phyloP scores from a whole-genome alignment of 257 asterid species.

The Ocimum tenuiflorum region DNA sequence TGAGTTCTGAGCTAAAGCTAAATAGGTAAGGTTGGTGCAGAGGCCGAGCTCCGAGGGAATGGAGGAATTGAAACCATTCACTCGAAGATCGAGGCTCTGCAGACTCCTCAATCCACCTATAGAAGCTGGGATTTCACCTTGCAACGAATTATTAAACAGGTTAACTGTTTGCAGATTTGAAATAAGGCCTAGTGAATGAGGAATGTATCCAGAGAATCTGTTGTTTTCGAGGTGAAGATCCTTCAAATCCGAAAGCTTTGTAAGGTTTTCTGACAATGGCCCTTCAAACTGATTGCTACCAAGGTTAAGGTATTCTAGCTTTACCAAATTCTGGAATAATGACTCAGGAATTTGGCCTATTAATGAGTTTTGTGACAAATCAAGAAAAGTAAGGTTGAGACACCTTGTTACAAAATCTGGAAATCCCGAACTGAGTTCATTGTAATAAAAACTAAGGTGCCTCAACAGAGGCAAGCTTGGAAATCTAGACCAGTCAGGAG shows the following conservation, averaged over 20 bases:
- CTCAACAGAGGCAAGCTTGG: constrained; percentile 42
- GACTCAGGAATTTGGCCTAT: constrained; percentile 56
- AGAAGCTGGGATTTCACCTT: constrained; percentile 43
- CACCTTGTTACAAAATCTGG: constrained; percentile 56
- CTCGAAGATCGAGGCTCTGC: constrained; percentile 27
- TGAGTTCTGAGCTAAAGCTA: constrained; percentile 38
- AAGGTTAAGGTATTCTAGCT: constrained; percentile 52
- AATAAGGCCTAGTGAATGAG: constrained; percentile 32
- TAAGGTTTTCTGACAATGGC: constrained; percentile 34
- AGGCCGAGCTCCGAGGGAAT: constrained; percentile 46
- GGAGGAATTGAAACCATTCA: constrained; percentile 27
- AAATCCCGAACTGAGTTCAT: constrained; percentile 39
- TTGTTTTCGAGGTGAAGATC: constrained; percentile 39
- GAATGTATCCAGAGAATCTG: constrained; percentile 44
- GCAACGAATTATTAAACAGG: constrained; percentile 44
- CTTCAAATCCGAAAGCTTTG: constrained; percentile 41
- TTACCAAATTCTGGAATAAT: constrained; percentile 35
- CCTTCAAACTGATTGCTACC: constrained; percentile 44
- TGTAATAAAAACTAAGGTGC: constrained; percentile 38
- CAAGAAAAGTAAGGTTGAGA: constrained; percentile 51
- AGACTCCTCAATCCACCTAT: constrained; percentile 35
- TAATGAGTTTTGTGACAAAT: constrained; percentile 45
- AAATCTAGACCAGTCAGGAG: constrained; percentile 62
- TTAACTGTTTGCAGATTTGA: constrained; percentile 36
- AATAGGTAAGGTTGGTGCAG: constrained; percentile 35